A percentile compares a stretch with the other conserved stretches of the same genome.
phyloP scores from a whole-genome alignment of 495 filamentous ascomycete genomes.

The Xylaria scruposa region DNA sequence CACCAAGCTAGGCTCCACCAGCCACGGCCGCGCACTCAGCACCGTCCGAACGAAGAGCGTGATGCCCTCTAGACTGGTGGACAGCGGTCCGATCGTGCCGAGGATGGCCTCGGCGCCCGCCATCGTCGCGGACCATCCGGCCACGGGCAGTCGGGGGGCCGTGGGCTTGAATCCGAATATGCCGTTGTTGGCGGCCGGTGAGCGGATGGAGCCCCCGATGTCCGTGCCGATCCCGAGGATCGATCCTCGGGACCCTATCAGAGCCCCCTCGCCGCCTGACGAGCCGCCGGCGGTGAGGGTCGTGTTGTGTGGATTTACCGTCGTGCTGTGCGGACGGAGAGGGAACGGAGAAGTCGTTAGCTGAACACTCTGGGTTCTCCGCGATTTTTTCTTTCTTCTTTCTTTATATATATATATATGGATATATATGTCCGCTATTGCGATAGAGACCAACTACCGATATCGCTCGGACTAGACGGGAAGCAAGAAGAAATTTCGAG shows the following conservation, averaged over 20 bases:
- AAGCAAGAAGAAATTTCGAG: background rate
- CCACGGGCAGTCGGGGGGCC: conserved; percentile 61
- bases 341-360: background rate
- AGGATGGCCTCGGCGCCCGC: conserved; percentile 65
- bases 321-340: conserved; percentile 44
- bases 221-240: conserved; percentile 73
- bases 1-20: conserved; percentile 62
- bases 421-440: too few relatives aligned
- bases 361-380: background rate
- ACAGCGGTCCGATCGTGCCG: conserved; percentile 67
- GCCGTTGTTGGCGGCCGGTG: conserved; percentile 68
- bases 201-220: conserved; percentile 71
- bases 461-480: too few relatives aligned
- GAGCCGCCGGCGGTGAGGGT: conserved; percentile 66
- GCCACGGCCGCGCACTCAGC: conserved; percentile 66
- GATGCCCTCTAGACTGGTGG: conserved; percentile 65
- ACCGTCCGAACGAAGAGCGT: conserved; percentile 68
- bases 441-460: background rate
- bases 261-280: conserved; percentile 70
- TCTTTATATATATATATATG: too few relatives aligned
- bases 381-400: background rate
- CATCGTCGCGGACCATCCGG: conserved; percentile 56
- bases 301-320: conserved; percentile 64
- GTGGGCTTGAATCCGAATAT: conserved; percentile 72
- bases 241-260: conserved; percentile 65